Evolutionary conservation across 169 alveolate genomes (phyloP), one percentile per base, ranked within the genome.

Genomic region (Cryptosporidium muris): DNA sequence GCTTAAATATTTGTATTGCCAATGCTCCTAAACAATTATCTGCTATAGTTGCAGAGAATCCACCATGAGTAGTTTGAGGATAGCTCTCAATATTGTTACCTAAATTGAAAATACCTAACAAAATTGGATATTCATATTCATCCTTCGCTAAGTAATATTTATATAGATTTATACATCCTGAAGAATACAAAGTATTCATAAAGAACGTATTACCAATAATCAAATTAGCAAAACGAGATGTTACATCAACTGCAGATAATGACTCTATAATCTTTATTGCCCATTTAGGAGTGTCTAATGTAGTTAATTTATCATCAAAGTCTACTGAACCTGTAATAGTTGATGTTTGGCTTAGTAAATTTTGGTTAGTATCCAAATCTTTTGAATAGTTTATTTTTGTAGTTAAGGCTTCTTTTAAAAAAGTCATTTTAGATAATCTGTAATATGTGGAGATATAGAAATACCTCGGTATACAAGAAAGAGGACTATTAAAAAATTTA

Each of bases 1-100:
- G 12, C 25, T 74, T 74, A 47, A 38, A 60, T 9, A 74, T 37
- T 64, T 74, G 85, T n/a, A 38, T n/a, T 9, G 85, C 85, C 0
- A 74, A 68, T n/a, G 60, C 25, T 36, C 85, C 85, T 5, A 74
- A 52, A 58, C 85, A 74, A 48, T 74, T 74, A 37, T 74, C 85
- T 25, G 49, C 85, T 8, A 74, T 47, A 2, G 85, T 74, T 5
- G 85, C 85, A 42, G 85, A 74, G 40, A 74, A 74, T 16, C 85
- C 85, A 43, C 85, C 85, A 48, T 74, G 85, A 45, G 60, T 68
- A 25, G 60, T 68, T 48, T 74, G 54, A 6, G 74, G 74, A 63
- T 74, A 68, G 47, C 85, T 74, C 48, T 74, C 85, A 58, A 74
- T 74, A 43, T 74, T 74, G 45, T 49, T 56, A 1, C 85, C 85